phyloP scores from a whole-genome alignment of 148 eudicot genomes.

The Amaranthus hypochondriacus region DNA sequence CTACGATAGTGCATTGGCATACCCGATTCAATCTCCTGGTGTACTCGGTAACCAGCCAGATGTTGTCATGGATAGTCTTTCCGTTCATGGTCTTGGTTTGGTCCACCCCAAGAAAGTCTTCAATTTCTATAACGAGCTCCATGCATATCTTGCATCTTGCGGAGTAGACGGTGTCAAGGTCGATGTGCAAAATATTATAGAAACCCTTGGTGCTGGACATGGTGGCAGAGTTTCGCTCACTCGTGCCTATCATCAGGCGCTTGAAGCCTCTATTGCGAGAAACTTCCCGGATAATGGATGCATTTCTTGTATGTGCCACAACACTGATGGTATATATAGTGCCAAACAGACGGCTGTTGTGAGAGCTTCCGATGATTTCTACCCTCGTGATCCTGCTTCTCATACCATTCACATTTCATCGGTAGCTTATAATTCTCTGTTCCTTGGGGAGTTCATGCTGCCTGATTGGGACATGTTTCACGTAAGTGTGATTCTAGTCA shows the following conservation, averaged over 20 bases:
- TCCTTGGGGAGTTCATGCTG: conserved; percentile 95
- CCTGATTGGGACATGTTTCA: conserved; percentile 99
- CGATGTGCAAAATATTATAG: conserved; percentile 92
- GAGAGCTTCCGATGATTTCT: conserved; percentile 94
- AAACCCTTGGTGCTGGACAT: conserved; percentile 93
- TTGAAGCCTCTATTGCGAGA: conserved; percentile 67
- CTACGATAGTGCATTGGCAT: conserved; percentile 76
- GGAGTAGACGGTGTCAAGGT: conserved; percentile 99
- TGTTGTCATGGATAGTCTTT: conserved; percentile 87
- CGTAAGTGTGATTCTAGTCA: conserved; percentile 38
- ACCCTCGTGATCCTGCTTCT: conserved; percentile 91
- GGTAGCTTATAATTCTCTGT: conserved; percentile 76
- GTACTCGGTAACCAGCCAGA: conserved; percentile 90
- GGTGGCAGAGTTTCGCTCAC: conserved; percentile 93
- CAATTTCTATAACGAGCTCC: conserved; percentile 91
- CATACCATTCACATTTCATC: conserved; percentile 91
- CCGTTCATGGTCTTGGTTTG: conserved; percentile 79
- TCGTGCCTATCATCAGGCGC: conserved; percentile 68
- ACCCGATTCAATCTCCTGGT: conserved; percentile 85
- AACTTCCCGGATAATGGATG: conserved; percentile 89
- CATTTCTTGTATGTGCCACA: conserved; percentile 93
- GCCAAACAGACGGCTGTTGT: conserved; percentile 69
- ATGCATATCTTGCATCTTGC: conserved; percentile 88
- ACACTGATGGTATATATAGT: conserved; percentile 80
- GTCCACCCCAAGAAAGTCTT: conserved; percentile 90